A percentile compares a stretch with the other conserved stretches of the same genome.
phyloP scores from a whole-genome alignment of 2,329 filamentous ascomycete genomes.

The Fusarium sp. region DNA sequence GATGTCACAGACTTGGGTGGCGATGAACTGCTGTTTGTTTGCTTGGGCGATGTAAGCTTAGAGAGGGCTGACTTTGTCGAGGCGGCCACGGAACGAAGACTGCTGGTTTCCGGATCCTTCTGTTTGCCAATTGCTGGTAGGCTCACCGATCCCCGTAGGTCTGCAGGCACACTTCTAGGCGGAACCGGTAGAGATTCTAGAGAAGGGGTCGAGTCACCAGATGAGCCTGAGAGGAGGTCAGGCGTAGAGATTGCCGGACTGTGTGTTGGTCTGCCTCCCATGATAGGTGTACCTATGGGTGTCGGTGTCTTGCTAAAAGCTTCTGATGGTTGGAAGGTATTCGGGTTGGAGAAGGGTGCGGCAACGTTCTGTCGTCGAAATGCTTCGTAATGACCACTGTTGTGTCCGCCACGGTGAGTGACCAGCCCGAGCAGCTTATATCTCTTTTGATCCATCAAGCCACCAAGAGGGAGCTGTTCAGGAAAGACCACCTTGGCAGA shows the following conservation, averaged over 20 bases:
- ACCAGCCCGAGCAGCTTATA: conserved; percentile 90
- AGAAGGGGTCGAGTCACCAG: conserved; percentile 52
- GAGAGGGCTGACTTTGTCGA: conserved; percentile 67
- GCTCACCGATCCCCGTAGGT: conserved; percentile 43
- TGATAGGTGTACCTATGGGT: conserved; percentile 61
- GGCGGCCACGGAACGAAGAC: conserved; percentile 67
- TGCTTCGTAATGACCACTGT: conserved; percentile 97
- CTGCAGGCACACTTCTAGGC: conserved; percentile 50
- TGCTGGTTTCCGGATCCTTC: conserved; percentile 62
- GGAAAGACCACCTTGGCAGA: conserved; percentile 94
- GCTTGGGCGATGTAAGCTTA: conserved; percentile 57
- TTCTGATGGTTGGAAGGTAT: conserved; percentile 80
- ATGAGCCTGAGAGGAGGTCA: conserved; percentile 58
- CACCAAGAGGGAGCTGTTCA: conserved; percentile 84
- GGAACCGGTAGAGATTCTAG: conserved; percentile 49
- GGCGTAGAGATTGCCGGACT: conserved; percentile 61
- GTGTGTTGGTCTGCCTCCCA: conserved; percentile 52
- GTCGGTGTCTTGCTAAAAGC: conserved; percentile 75
- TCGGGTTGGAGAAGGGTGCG: conserved; percentile 83
- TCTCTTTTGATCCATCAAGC: conserved; percentile 79
- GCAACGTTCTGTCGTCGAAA: conserved; percentile 88
- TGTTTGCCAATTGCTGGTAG: conserved; percentile 49
- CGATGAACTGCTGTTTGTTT: conserved; percentile 38
- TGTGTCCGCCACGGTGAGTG: conserved; percentile 94
- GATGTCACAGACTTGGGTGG: conserved; percentile 38